Conservation (phyloP, 2,329 filamentous ascomycete species). For the Peltaster fructicola region DNA sequence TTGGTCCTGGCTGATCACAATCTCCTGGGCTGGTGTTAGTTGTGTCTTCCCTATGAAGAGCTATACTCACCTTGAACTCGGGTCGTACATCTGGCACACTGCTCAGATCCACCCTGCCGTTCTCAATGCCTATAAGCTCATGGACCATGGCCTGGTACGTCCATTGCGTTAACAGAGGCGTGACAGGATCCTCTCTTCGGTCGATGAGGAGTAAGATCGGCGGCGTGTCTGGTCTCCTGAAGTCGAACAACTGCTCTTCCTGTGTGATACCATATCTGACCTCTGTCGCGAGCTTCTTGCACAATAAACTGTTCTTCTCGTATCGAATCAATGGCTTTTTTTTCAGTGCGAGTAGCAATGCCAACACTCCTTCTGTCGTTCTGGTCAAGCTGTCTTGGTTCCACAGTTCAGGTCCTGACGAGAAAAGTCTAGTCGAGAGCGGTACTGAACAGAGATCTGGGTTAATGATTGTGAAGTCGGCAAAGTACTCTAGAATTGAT, state of each 20-base stretch:
- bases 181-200: slow-evolving; percentile 84
- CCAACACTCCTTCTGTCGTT: slow-evolving; percentile 72
- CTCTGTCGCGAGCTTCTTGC: slow-evolving; percentile 86
- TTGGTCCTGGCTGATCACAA: slow-evolving; percentile 89
- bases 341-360: slow-evolving; percentile 72
- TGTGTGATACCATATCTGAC: slow-evolving; percentile 85
- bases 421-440: slow-evolving; percentile 15
- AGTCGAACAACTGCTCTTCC: slow-evolving; percentile 92
- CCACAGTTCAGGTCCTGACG: slow-evolving; percentile 56
- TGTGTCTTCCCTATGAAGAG: neutral
- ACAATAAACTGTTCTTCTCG: slow-evolving; percentile 72
- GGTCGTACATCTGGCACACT: slow-evolving; percentile 68
- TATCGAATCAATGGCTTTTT: slow-evolving; percentile 94
- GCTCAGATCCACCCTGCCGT: slow-evolving; percentile 80
- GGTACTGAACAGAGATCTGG: slow-evolving; percentile 47
- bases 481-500: slow-evolving; percentile 85
- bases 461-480: slow-evolving; percentile 89
- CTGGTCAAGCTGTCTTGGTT: slow-evolving; percentile 75
- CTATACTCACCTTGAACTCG: slow-evolving; percentile 46
- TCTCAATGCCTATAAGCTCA: slow-evolving; percentile 80
- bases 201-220: slow-evolving; percentile 84
- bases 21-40: slow-evolving; percentile 37
- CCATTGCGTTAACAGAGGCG: slow-evolving; percentile 89
- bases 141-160: slow-evolving; percentile 99
- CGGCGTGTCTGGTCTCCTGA: slow-evolving; percentile 82